A percentile compares a stretch with the other conserved stretches of the same genome.
Conservation (phyloP, 2,329 filamentous ascomycete genomes). For the Dactylella cylindrospora region DNA sequence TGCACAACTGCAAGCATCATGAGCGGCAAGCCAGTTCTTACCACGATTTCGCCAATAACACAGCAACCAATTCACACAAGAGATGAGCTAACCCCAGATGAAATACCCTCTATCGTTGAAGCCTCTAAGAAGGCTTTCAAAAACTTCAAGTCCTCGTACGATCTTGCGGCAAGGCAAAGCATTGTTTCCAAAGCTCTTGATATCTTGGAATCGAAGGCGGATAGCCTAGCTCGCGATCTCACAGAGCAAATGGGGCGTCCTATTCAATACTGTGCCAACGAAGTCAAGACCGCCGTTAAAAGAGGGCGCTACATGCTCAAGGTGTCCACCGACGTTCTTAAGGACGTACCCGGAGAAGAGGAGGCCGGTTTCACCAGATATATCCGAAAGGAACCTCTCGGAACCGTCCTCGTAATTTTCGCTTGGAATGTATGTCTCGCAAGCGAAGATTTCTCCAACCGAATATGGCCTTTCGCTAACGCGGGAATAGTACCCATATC, state of each 20-base stretch:
- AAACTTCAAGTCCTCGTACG: conserved; percentile 69
- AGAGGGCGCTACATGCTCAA: conserved; percentile 83
- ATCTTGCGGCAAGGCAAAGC: conserved; percentile 71
- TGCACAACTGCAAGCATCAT: conserved; percentile 16
- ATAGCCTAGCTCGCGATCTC: conserved; percentile 79
- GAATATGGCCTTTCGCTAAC: conserved; percentile 10
- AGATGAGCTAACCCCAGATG: conserved; percentile 69
- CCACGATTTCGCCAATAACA: conserved; percentile 86
- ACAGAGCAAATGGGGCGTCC: conserved; percentile 95
- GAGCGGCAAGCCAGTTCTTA: conserved; percentile 55
- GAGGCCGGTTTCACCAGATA: conserved; percentile 89
- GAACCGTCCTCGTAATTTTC: conserved; percentile 85
- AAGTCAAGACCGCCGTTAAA: conserved; percentile 81
- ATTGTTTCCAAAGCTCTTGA: conserved; percentile 80
- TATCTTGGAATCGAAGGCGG: conserved; percentile 68
- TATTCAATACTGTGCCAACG: conserved; percentile 79
- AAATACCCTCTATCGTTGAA: conserved; percentile 71
- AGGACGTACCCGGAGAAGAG: conserved; percentile 76
- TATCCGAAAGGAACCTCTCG: conserved; percentile 83
- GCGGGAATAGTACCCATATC: conserved; percentile 75
- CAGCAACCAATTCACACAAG: conserved; percentile 81
- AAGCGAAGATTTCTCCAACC: conserved; percentile 29
- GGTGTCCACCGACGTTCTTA: conserved; percentile 74
- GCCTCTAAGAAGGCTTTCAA: conserved; percentile 74
- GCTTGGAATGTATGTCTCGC: conserved; percentile 81